Percentiles rank a stretch among this genome's conserved stretches.
Evolutionary conservation across 2,329 filamentous ascomycete species (phyloP).

Genomic region (Metarhizium robertsii): DNA sequence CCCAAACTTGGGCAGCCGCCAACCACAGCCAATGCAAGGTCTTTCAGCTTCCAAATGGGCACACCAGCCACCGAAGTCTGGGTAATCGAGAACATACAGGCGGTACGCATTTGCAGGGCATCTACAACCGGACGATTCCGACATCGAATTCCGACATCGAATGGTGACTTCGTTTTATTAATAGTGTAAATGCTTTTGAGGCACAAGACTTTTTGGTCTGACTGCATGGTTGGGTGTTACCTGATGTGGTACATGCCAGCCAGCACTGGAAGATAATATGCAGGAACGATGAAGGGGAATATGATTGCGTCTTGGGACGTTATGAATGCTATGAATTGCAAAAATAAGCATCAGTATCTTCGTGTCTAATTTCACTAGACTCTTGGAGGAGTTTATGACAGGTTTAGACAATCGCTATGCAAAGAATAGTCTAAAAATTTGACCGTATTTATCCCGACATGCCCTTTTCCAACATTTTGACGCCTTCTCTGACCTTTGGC

Average conservation of each 20-base stretch:
- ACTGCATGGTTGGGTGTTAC: not conserved
- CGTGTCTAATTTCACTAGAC: not conserved
- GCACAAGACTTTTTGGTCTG: not conserved
- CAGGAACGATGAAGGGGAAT: not conserved
- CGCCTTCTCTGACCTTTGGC: slow-evolving; percentile 71
- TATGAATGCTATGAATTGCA: not conserved
- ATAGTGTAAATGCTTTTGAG: not conserved
- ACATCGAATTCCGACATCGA: not conserved
- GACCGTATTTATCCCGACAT: slow-evolving; percentile 27
- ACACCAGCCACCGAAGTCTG: not conserved
- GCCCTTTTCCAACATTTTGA: slow-evolving; percentile 59
- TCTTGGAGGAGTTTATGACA: not conserved
- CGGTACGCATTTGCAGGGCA: not conserved
- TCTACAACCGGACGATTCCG: not conserved
- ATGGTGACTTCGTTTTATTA: too few relatives aligned
- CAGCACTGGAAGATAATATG: not conserved
- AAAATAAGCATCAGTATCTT: not conserved
- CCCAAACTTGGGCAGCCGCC: not conserved
- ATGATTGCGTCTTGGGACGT: not conserved
- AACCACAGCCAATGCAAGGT: slow-evolving; percentile 1
- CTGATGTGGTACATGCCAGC: not conserved
- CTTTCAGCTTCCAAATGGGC: slow-evolving; percentile 4
- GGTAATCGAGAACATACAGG: not conserved
- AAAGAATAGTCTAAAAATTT: not conserved
- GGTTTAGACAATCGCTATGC: not conserved